Evolutionary conservation across 306 rosid species (phyloP), one percentile per base, ranked within the genome.

Genomic region (Chamaecrista fasciculata): DNA sequence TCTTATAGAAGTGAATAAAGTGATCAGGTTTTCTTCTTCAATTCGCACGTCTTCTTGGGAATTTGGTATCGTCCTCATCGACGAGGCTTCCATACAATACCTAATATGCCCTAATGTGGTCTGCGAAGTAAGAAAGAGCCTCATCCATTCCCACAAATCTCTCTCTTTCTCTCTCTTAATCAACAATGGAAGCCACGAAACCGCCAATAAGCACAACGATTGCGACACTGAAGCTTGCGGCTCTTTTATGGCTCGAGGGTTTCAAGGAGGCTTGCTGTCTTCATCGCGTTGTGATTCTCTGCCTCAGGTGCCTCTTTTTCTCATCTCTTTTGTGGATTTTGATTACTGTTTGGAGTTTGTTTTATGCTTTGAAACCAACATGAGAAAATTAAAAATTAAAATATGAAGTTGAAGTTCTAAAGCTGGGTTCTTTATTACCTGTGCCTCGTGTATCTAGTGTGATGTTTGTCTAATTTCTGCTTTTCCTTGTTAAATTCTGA

Each of bases 201-300:
- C 31, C 29, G 39, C 34, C 39, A 39, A 6, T 53, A 29, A 62
- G 55, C n/a, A 66, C 12, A 31, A 9, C 60, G 25, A 20, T 23
- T 2, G 57, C 69, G 31, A 80, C 77, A 52, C 14, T 31, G 3
- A 76, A 79, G 77, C 72, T 72, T 8, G 82, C 76, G 15, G 75
- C 75, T 57, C 6, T 71, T 74, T 81, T 81, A 8, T 90, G 97
- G 97, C 62, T 87, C 11, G 80, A 81, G 37, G 98, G 98, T 66
- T 80, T 93, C 66, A 33, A 71, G 71, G 96, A 93, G 28, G 97
- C 97, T 10, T 90, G 91, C 71, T 88, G 90, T 59, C 90, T 93
- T 76, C 97, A 90, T 73, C 98, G 97, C 72, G 94, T 86, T 25
- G 33, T 88, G 21, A 63, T 93, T 73, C 89, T 90, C 72, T 88